These are phyloP conservation scores for Hysterangium stoloniferum DNA, from an alignment of 768 basidiomycete species.

Conservation along the genomic window DNA sequence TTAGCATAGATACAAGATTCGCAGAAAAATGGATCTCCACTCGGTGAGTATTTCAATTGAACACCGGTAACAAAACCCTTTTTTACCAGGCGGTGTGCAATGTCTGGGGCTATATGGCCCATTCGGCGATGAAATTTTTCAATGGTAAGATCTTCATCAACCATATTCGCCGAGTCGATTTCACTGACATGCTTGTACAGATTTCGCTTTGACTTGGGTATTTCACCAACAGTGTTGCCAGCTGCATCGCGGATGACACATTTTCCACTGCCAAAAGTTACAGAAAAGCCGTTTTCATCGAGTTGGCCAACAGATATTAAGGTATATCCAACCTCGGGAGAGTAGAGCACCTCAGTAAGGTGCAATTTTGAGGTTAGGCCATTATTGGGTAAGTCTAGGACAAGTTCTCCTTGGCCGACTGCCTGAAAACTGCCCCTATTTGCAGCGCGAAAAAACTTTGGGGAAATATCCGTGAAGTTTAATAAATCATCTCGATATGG, in stretches of 20 bases:
- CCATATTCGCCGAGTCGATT: no score
- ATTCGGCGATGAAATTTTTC: constrained; percentile 10
- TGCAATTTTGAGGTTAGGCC: not conserved
- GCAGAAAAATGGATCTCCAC: constrained; percentile 5
- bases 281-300: constrained; percentile 25
- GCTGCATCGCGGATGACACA: constrained; percentile 21
- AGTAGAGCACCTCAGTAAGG: not conserved
- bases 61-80: not conserved
- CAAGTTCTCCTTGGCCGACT: not conserved
- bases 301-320: constrained; percentile 27
- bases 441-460: no score
- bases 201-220: not conserved
- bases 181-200: not conserved
- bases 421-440: not conserved
- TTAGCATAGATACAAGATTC: constrained; percentile 10
- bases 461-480: no score
- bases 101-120: constrained; percentile 6
- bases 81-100: no score
- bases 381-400: not conserved
- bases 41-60: not conserved
- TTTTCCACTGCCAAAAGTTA: constrained; percentile 23
- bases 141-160: not conserved
- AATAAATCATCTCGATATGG: no score
- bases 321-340: constrained; percentile 1
- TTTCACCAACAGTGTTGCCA: not conserved